Percentiles rank a stretch among this genome's conserved stretches.
Conservation (phyloP, 306 rosid species). For the Luffa aegyptiaca region DNA sequence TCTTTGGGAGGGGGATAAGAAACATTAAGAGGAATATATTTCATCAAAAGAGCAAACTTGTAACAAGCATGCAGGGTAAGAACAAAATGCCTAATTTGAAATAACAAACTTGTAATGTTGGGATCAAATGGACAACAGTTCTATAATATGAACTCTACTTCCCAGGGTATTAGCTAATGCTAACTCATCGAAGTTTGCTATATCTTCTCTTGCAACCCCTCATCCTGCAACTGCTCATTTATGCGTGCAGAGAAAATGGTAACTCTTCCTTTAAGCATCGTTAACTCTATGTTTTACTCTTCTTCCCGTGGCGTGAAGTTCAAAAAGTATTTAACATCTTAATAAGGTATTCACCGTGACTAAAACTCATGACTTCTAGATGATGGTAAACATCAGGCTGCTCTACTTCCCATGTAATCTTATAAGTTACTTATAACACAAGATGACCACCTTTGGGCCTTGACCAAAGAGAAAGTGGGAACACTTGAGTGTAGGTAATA, state of each 20-base stretch:
- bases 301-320: not conserved
- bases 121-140: not conserved
- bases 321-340: not conserved
- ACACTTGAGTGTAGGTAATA: not conserved
- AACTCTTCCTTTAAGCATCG: not conserved
- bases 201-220: not conserved
- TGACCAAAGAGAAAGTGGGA: not conserved
- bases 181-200: not conserved
- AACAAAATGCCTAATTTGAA: not conserved
- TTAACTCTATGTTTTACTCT: not conserved
- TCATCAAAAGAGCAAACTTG: too few relatives aligned
- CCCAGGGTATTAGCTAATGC: too few relatives aligned
- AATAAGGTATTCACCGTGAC: not conserved
- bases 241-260: not conserved
- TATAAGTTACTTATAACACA: not conserved
- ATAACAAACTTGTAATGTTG: not conserved
- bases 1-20: too few relatives aligned
- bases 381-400: not conserved
- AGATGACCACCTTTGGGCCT: not conserved
- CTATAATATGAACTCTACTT: too few relatives aligned
- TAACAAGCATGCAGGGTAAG: not conserved
- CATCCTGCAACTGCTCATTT: not conserved
- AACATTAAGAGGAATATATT: too few relatives aligned
- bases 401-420: not conserved
- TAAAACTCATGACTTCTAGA: not conserved